phyloP scores from a whole-genome alignment of 805 yeast species.

The Saccharomycopsis sp. region DNA sequence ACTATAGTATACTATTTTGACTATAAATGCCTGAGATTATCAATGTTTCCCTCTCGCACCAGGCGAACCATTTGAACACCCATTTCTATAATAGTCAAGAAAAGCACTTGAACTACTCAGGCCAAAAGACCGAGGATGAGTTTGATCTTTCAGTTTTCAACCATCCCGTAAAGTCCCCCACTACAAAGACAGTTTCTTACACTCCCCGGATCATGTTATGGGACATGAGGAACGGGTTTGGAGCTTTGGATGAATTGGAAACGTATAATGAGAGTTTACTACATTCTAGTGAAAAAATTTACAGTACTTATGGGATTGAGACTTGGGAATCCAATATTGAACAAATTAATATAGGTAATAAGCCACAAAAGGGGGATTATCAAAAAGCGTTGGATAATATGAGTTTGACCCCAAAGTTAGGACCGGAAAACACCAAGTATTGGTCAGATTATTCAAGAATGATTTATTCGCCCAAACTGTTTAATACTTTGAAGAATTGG shows the following conservation, averaged over 20 bases:
- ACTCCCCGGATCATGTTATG: slow-evolving; percentile 78
- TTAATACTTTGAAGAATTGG: slow-evolving; percentile 52
- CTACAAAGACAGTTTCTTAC: slow-evolving; percentile 43
- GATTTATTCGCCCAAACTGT: slow-evolving; percentile 50
- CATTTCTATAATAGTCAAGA: slow-evolving; percentile 82
- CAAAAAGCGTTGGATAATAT: slow-evolving; percentile 54
- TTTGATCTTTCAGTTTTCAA: slow-evolving; percentile 38
- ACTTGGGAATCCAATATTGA: slow-evolving; percentile 13
- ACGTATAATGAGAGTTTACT: slow-evolving; percentile 28
- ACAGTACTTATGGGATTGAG: slow-evolving; percentile 21
- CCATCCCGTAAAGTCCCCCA: slow-evolving; percentile 28
- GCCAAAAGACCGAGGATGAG: slow-evolving; percentile 21
- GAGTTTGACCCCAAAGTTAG: slow-evolving; percentile 20
- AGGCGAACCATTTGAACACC: slow-evolving; percentile 63
- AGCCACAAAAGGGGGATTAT: slow-evolving; percentile 42
- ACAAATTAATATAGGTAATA: slow-evolving; percentile 25
- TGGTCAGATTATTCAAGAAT: slow-evolving; percentile 80
- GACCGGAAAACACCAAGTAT: slow-evolving; percentile 35
- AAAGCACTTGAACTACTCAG: slow-evolving; percentile 42
- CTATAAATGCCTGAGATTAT: slow-evolving; percentile 58
- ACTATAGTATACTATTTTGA: background rate
- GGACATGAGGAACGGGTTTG: slow-evolving; percentile 72
- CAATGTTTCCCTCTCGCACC: slow-evolving; percentile 62
- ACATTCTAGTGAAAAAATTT: slow-evolving; percentile 31
- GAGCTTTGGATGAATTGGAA: slow-evolving; percentile 49